Conservation (phyloP, 1,139 yeast species). For the Saccharomycopsis hybrid region DNA sequence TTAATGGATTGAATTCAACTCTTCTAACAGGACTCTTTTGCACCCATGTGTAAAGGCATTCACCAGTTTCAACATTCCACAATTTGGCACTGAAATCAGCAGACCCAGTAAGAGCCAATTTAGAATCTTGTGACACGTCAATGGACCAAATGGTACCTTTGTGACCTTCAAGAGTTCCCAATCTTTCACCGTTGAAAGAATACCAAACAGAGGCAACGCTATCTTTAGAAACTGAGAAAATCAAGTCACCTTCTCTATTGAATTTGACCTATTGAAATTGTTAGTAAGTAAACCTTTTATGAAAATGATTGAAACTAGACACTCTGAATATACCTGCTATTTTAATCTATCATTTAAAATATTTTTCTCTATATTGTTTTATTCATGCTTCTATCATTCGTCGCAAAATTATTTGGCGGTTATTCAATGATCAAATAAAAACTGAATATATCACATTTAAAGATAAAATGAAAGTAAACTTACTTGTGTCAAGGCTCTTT, state of each 20-base stretch:
- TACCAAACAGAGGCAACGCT: constrained; percentile 87
- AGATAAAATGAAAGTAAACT: too few species aligned
- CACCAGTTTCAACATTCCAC: constrained; percentile 81
- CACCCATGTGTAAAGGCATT: constrained; percentile 67
- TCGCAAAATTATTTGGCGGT: too few species aligned
- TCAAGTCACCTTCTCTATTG: constrained; percentile 90
- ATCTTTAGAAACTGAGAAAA: constrained; percentile 92
- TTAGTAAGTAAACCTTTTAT: too few species aligned
- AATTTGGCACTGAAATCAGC: constrained; percentile 84
- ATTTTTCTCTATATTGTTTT: too few species aligned
- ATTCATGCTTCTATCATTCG: too few species aligned
- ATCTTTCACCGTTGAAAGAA: constrained; percentile 91
- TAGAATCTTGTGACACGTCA: constrained; percentile 69
- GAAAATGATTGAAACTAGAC: too few species aligned
- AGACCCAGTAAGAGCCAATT: constrained; percentile 77
- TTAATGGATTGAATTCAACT: constrained; percentile 79
- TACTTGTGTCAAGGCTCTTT: constrained; percentile 16
- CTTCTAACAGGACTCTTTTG: constrained; percentile 83
- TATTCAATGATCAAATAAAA: too few species aligned
- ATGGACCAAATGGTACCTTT: constrained; percentile 95
- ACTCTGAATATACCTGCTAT: too few species aligned
- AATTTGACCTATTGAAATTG: too few species aligned
- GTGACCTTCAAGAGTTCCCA: constrained; percentile 89
- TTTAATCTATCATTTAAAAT: too few species aligned
- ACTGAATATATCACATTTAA: too few species aligned